Evolutionary conservation across 2,329 filamentous ascomycete species (phyloP), one percentile per base, ranked within the genome.

Genomic region (Cladobotryum protrusum): DNA sequence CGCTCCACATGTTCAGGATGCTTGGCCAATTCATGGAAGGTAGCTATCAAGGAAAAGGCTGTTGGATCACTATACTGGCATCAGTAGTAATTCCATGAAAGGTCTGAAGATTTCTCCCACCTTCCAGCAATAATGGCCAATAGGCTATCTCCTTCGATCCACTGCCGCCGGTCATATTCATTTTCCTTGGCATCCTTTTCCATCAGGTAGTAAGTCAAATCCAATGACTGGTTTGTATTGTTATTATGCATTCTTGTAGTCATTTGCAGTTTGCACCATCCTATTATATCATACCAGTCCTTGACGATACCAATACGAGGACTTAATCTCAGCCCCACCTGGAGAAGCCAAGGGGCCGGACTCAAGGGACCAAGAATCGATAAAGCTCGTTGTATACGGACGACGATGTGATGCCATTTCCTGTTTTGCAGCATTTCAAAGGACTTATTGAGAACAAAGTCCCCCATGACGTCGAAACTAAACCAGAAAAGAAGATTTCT

Each of bases 381-480:
- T 6, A 63, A 45, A 1, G 62, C 61, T 4, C 55, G 50, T 19
- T 61, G 62, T 13, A 64, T 34, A 12, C 52, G 54, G 15, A 57
- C 29, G n/a, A 67, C 54, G 5, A 60, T 58, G 24, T 57, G 48
- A 24, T 65, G 63, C 61, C 59, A 64, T 15, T 58, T 36, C 24
- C 59, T 46, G 17, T 59, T 45, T 1, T 49, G 43, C 19, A 69
- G 54, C 63, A 69, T 67, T 19, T 61, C 56, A 48, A 71, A 71
- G 0, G 64, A 62, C 49, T 64, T 62, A 18, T 64, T 61, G 45
- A 71, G 65, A 4, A 62, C 56, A 13, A 71, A 55, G 24, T 69
- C 64, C 3, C 67, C 66, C 60, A 72, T 70, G 35, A 67, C 57
- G 33, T 68, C 61, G 63, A 55, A 64, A 2, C 53, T 55, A 15